These are phyloP conservation scores for Chalciporus piperatus DNA, from an alignment of 768 basidiomycete genomes.

Conservation along the genomic window DNA sequence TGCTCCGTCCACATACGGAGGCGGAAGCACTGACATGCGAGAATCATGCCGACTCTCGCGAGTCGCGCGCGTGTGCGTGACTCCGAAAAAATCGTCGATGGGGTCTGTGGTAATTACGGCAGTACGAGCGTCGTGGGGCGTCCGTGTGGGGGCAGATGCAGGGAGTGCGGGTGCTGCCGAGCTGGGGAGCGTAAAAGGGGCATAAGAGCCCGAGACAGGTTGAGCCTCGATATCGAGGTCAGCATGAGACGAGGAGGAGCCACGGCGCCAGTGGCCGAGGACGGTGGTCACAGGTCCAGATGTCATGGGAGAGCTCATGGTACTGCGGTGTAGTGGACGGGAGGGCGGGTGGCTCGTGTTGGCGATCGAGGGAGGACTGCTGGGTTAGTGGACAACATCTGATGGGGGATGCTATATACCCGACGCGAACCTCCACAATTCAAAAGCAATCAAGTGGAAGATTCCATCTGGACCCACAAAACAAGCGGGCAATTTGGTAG, in stretches of 20 bases:
- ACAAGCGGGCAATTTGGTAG: not conserved
- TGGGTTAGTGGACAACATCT: not conserved
- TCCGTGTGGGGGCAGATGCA: constrained; percentile 5
- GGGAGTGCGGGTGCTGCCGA: constrained; percentile 1
- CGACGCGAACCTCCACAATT: not conserved
- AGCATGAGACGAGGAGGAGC: constrained; percentile 3
- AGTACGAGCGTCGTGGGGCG: not conserved
- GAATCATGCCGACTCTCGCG: constrained; percentile 34
- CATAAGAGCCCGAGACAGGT: constrained; percentile 5
- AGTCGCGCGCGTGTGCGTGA: constrained; percentile 20
- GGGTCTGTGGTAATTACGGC: not conserved
- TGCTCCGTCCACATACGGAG: constrained; percentile 28
- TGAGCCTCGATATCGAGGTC: constrained; percentile 17
- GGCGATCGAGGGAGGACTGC: not conserved
- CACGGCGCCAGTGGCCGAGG: constrained; percentile 14
- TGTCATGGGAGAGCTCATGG: constrained; percentile 6
- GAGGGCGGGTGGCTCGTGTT: not conserved
- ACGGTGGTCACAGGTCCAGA: constrained; percentile 4
- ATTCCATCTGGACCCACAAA: constrained; percentile 4
- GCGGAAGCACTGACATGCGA: constrained; percentile 17
- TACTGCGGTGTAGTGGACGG: not conserved
- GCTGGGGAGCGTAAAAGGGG: constrained; percentile 5
- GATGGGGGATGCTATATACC: not conserved
- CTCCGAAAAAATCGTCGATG: constrained; percentile 31
- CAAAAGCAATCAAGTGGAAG: not conserved